Evolutionary conservation across 495 filamentous ascomycete species (phyloP), one percentile per base, ranked within the genome.

Genomic region (Pyronema omphalodes): DNA sequence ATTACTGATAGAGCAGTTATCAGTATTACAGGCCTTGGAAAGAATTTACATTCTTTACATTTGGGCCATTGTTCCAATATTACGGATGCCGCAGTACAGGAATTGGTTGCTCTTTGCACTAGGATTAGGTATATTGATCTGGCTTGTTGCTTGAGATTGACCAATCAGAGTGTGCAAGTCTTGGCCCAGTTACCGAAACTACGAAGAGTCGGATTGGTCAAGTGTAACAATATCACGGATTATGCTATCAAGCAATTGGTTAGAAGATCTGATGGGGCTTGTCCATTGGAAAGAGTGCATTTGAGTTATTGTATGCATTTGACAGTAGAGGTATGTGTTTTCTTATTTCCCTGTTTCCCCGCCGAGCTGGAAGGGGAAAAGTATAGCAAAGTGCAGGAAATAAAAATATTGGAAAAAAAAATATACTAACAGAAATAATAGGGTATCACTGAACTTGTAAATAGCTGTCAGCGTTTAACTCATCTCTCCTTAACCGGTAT

Each of bases 401-500:
- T 7, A 51, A 18, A 48, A 66, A 48, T 58, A 36, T 41, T 44
- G 40, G 37, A 44, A 47, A 34, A 52, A 60, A 65, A 35, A 69
- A 44, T 40, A 14, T 23, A n/a, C 18, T 37, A 15, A 12, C 12
- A 55, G 14, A 37, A 34, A n/a, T n/a, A 50, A 7, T 57, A 98
- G 91, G 88, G 91, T 62, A 93, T 99, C 57, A 78, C 88, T 58
- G 77, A 80, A 39, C 73, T 99, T 17, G 76, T 99, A 14, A 94
- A 93, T 58, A 80, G 82, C 58, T 96, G 93, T 64, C 86, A 86
- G 17, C 82, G 84, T 29, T 75, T 99, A 15, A 99, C 93, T 0
- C 93, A 99, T 67, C 74, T 99, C 46, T 93, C 85, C 70, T 74
- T 99, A 58, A 99, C 93, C 2, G 93, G 93, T n/a, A 87, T 99